Evolutionary conservation across 495 filamentous ascomycete genomes (phyloP).

Genomic region (Daldinia childiae): DNA sequence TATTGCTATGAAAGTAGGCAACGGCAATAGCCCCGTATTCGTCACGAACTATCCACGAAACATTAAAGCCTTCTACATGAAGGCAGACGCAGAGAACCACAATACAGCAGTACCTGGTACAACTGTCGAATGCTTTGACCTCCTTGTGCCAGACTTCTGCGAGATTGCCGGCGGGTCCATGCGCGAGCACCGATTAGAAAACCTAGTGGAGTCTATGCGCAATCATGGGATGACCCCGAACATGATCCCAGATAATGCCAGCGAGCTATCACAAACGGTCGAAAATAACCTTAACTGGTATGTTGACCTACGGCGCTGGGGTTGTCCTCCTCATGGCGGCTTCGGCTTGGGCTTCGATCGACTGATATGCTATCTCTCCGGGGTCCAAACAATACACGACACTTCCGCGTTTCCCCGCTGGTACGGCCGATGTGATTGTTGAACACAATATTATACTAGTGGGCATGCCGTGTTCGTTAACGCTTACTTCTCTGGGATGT

Average conservation of each 20-base stretch:
- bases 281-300: slow-evolving; percentile 82
- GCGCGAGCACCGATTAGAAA: slow-evolving; percentile 83
- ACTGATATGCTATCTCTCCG: slow-evolving; percentile 84
- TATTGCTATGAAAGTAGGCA: slow-evolving; percentile 76
- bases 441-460: slow-evolving; percentile 43
- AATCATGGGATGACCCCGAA: slow-evolving; percentile 54
- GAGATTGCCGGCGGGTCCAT: slow-evolving; percentile 93
- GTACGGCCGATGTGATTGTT: slow-evolving; percentile 92
- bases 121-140: slow-evolving; percentile 95
- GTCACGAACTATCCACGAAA: slow-evolving; percentile 88
- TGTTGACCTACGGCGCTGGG: slow-evolving; percentile 91
- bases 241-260: slow-evolving; percentile 7
- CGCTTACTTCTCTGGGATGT: slow-evolving; percentile 51
- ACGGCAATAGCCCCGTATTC: slow-evolving; percentile 73
- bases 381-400: slow-evolving; percentile 85
- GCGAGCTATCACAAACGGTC: slow-evolving; percentile 41
- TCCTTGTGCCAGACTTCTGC: slow-evolving; percentile 87
- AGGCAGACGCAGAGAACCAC: slow-evolving; percentile 17
- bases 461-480: slow-evolving; percentile 53
- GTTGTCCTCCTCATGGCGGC: slow-evolving; percentile 93
- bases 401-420: slow-evolving; percentile 89
- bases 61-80: slow-evolving; percentile 98
- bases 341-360: slow-evolving; percentile 96
- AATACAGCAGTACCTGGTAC: slow-evolving; percentile 41
- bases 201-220: slow-evolving; percentile 79